Conservation (phyloP, 2,329 filamentous ascomycete species). For the Laburnicola sp. region DNA sequence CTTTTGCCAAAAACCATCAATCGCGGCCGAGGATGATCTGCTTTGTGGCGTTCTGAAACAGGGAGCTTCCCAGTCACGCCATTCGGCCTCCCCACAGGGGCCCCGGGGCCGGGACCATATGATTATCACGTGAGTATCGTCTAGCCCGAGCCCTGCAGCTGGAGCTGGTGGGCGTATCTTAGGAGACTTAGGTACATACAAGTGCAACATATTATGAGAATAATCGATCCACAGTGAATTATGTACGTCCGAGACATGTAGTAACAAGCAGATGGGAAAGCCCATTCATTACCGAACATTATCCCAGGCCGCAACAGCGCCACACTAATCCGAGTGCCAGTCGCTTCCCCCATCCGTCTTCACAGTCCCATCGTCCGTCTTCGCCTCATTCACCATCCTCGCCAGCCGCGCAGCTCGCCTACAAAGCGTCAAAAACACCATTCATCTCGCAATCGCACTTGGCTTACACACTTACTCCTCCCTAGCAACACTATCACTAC, state of each 20-base stretch:
- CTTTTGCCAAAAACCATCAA: constrained; percentile 21
- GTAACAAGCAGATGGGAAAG: too few species aligned
- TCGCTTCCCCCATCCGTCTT: constrained; percentile 2
- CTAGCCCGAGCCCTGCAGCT: too few species aligned
- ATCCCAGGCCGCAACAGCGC: neutral
- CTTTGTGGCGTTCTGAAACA: constrained; percentile 20
- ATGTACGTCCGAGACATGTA: too few species aligned
- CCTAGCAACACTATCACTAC: constrained; percentile 27
- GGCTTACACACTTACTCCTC: constrained; percentile 22
- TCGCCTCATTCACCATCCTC: neutral
- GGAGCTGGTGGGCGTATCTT: too few species aligned
- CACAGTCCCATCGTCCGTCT: neutral
- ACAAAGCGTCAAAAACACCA: neutral
- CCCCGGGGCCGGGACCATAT: too few species aligned
- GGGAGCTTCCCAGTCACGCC: neutral
- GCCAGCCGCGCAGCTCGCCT: neutral
- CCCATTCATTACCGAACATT: too few species aligned
- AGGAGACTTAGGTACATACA: too few species aligned
- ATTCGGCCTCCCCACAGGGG: too few species aligned
- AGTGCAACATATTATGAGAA: too few species aligned
- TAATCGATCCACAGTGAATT: too few species aligned
- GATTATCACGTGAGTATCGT: too few species aligned
- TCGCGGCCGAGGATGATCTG: constrained; percentile 30
- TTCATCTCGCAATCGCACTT: neutral
- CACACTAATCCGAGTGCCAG: constrained; percentile 5